Percentiles rank a stretch among this genome's conserved stretches.
phyloP scores from a whole-genome alignment of 176 grass and related monocot genomes.

The Phoenix roebelenii region DNA sequence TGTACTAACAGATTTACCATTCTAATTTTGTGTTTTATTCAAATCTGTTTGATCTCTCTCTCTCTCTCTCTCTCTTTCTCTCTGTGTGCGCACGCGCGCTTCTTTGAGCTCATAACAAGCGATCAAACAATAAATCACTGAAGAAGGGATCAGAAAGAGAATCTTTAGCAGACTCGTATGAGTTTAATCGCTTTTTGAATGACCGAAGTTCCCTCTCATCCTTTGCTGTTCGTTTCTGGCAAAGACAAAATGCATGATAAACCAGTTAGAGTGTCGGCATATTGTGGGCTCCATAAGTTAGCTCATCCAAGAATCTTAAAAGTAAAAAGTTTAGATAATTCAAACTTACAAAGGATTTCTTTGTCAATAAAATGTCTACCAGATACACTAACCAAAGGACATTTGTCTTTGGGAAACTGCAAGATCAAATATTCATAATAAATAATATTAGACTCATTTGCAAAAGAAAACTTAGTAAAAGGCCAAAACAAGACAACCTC shows the following conservation, averaged over 20 bases:
- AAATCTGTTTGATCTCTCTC: no score
- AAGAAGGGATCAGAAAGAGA: conserved; percentile 63
- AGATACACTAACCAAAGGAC: conserved; percentile 92
- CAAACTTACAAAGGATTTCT: conserved; percentile 63
- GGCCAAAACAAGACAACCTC: no score
- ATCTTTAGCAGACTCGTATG: conserved; percentile 40
- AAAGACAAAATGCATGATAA: background rate
- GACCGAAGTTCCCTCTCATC: conserved; percentile 71
- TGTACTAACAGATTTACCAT: no score
- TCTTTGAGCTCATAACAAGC: no score
- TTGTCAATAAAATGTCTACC: conserved; percentile 60
- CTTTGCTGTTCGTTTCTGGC: conserved; percentile 35
- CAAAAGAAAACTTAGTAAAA: no score
- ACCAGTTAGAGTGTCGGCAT: conserved; percentile 20
- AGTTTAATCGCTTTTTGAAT: conserved; percentile 59
- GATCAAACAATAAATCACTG: conserved; percentile 18
- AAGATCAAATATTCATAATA: conserved; percentile 2
- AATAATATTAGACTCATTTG: background rate
- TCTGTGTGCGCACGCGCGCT: no score
- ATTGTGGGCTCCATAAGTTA: background rate
- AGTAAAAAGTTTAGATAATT: conserved; percentile 5
- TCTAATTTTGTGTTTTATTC: no score
- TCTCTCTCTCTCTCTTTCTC: no score
- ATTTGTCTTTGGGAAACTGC: conserved; percentile 86
- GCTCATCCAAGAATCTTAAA: background rate